A percentile compares a stretch with the other conserved stretches of the same genome.
These are phyloP conservation scores for Cutaneotrichosporon mucoides DNA, from an alignment of 1,284 basidiomycete genomes.

Conservation along the genomic window DNA sequence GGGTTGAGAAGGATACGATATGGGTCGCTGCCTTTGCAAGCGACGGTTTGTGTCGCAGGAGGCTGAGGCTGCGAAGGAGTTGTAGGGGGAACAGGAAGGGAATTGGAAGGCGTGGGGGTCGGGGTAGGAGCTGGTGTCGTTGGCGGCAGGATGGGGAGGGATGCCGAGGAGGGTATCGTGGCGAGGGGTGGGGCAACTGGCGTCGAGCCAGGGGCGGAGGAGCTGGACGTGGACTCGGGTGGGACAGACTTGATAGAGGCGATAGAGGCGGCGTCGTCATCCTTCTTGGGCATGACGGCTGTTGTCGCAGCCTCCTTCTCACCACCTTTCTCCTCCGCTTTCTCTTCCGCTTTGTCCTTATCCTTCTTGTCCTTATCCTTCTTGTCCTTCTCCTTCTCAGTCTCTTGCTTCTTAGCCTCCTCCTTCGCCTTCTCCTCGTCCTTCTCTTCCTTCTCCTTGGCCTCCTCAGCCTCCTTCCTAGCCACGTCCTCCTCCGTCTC, in stretches of 20 bases:
- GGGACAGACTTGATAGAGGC: not conserved
- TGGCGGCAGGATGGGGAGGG: not conserved
- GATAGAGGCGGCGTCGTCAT: not conserved
- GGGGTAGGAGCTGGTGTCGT: not conserved
- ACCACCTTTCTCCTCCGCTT: not conserved
- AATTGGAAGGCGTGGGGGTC: not conserved
- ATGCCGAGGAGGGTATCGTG: not conserved
- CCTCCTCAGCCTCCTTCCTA: not conserved
- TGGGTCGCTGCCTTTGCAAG: slow-evolving; percentile 26
- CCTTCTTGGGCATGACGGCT: too few species aligned
- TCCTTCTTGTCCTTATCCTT: not conserved
- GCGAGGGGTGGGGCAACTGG: not conserved
- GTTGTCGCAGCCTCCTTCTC: too few species aligned
- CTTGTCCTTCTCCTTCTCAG: not conserved
- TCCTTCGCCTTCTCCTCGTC: not conserved
- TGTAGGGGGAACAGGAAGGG: not conserved
- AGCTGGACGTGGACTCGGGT: too few species aligned
- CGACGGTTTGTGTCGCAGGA: not conserved
- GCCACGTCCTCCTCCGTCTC: slow-evolving; percentile 4
- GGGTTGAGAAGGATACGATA: slow-evolving; percentile 42
- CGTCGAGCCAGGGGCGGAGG: not conserved
- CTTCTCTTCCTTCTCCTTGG: not conserved
- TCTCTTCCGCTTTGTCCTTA: not conserved
- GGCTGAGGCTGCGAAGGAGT: not conserved
- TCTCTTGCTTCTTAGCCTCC: not conserved